Evolutionary conservation across 805 yeast genomes (phyloP), one percentile per base, ranked within the genome.

Genomic region (Wickerhamomyces silvicola): DNA sequence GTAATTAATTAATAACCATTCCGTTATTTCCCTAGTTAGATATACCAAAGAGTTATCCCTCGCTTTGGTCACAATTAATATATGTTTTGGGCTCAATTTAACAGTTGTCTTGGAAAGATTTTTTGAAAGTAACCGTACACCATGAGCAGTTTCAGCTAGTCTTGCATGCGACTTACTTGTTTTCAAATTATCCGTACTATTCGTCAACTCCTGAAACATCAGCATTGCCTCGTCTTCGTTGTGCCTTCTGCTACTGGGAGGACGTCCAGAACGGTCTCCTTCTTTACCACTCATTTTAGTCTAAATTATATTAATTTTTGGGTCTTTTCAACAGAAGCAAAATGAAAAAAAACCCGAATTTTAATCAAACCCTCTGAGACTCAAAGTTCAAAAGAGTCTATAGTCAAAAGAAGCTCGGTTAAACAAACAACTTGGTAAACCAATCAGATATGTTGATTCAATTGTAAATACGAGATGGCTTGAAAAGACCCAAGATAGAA

Each of bases 61-160:
- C 1, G 94, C 92, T 55, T 86, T 86, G n/a, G 95, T 86, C 13
- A 87, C 87, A 10, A 86, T 74, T 75, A 86, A 69, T 13, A 86
- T 74, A 12, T 83, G 75, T 27, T 70, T 69, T 13, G 82, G 77
- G 34, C 80, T 78, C 14, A 86, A 56, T 45, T 77, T 78, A 18
- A 86, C 76, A 4, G 82, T 79, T 4, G 88, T 83, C 42, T 75
- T 74, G 32, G 76, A 68, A 23, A 83, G 58, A 52, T 80, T 80
- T 40, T 76, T 78, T n/a, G 84, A 81, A 37, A 83, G 62, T 62
- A 78, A 68, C 28, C 92, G 66, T 6, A 83, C 88, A 3, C 86
- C 87, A 51, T 81, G 81, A 4, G 87, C 92, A 7, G 90, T 80
- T 40, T 82, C 80, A 2, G 87, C 84, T 44, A 81, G 60, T 47